Conservation (phyloP, 2,329 filamentous ascomycete genomes). For the Fusarium gaditjirri region DNA sequence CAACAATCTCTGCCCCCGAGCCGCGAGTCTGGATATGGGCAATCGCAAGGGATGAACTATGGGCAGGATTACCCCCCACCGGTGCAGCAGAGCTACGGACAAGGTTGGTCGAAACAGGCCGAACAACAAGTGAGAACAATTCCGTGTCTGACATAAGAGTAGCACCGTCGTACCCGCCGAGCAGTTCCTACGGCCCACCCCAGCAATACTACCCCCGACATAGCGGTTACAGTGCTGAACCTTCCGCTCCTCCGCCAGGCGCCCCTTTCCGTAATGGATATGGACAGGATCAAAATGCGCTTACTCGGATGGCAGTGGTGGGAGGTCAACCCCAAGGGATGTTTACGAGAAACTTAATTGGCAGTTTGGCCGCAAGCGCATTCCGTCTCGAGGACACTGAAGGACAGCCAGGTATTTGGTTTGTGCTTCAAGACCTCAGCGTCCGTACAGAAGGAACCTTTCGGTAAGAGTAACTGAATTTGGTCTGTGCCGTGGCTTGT, state of each 20-base stretch:
- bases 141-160: constrained; percentile 24
- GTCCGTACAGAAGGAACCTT: constrained; percentile 93
- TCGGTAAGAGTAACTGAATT: constrained; percentile 65
- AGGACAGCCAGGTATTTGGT: constrained; percentile 92
- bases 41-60: constrained; percentile 47
- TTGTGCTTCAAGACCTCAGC: constrained; percentile 93
- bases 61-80: constrained; percentile 48
- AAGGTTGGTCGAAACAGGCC: constrained; percentile 43
- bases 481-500: background rate
- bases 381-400: constrained; percentile 82
- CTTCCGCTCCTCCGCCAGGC: constrained; percentile 41
- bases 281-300: constrained; percentile 45
- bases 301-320: constrained; percentile 51
- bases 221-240: constrained; percentile 46
- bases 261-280: constrained; percentile 47
- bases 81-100: constrained; percentile 45
- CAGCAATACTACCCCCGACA: constrained; percentile 52
- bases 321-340: constrained; percentile 75
- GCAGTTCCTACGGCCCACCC: constrained; percentile 50
- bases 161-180: constrained; percentile 46
- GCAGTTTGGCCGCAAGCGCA: constrained; percentile 88
- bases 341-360: constrained; percentile 96
- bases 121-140: background rate
- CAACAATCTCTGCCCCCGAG: constrained; percentile 52
- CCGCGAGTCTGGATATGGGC: constrained; percentile 50